Conservation (phyloP, 2,329 filamentous ascomycete genomes). For the Cladobotryum mycophilum region DNA sequence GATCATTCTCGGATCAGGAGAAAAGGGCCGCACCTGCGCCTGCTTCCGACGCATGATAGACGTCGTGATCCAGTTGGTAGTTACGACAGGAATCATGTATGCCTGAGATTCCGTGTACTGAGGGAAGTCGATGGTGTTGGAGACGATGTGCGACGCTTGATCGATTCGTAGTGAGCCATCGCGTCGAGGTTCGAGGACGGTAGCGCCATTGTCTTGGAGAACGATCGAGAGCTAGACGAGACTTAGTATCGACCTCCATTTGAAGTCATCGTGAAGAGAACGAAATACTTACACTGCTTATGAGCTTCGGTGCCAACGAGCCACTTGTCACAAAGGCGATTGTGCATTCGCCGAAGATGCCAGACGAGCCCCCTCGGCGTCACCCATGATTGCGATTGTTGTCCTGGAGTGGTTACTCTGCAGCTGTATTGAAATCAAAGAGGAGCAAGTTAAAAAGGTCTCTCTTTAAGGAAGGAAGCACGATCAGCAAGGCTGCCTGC, state of each 20-base stretch:
- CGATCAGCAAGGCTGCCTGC: no score
- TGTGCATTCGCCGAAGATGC: constrained; percentile 36
- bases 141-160: constrained; percentile 49
- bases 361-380: constrained; percentile 16
- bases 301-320: constrained; percentile 32
- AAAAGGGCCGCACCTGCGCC: constrained; percentile 75
- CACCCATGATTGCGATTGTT: constrained; percentile 22
- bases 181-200: constrained; percentile 40
- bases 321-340: constrained; percentile 42
- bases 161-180: constrained; percentile 44
- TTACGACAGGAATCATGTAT: constrained; percentile 77
- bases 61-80: constrained; percentile 68
- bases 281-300: constrained; percentile 31
- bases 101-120: constrained; percentile 71
- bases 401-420: background rate
- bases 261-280: no score
- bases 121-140: constrained; percentile 85
- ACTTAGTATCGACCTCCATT: constrained; percentile 5
- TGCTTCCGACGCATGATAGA: constrained; percentile 65
- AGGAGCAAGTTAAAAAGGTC: background rate
- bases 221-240: constrained; percentile 34
- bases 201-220: constrained; percentile 44
- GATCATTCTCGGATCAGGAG: constrained; percentile 84
- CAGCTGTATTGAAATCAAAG: background rate
- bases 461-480: no score